Conservation (phyloP, 2,329 filamentous ascomycete species). For the Colletotrichum camelliae region DNA sequence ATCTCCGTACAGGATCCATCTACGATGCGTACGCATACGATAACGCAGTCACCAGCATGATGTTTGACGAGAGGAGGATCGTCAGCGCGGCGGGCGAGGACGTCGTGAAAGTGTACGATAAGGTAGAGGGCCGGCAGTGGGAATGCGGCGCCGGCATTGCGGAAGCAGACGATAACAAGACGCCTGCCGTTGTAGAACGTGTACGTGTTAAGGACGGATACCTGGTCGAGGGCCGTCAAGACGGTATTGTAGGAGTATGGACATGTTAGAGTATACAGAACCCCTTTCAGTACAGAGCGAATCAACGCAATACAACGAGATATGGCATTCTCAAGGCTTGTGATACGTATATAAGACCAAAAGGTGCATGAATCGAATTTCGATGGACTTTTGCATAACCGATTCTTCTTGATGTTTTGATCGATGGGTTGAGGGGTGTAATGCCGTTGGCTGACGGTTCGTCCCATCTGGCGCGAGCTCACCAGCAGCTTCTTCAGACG, state of each 20-base stretch:
- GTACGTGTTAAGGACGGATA: constrained; percentile 95
- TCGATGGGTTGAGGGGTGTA: background rate
- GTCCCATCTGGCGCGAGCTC: background rate
- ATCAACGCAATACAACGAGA: constrained; percentile 7
- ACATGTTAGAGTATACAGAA: constrained; percentile 58
- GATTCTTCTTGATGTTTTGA: background rate
- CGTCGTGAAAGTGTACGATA: constrained; percentile 98
- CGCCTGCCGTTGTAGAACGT: constrained; percentile 75
- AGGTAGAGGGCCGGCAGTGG: constrained; percentile 95
- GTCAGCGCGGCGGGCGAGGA: constrained; percentile 89
- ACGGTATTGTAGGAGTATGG: constrained; percentile 92
- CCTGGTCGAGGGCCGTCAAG: constrained; percentile 85
- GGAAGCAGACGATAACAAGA: constrained; percentile 69
- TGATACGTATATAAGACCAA: background rate
- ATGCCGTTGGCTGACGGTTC: background rate
- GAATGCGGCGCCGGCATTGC: constrained; percentile 86
- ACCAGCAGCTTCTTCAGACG: background rate
- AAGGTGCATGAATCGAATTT: background rate
- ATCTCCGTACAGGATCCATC: constrained; percentile 93
- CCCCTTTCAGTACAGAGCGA: constrained; percentile 15
- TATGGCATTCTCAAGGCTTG: background rate
- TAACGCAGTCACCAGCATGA: constrained; percentile 90
- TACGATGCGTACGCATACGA: constrained; percentile 97
- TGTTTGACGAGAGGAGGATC: constrained; percentile 92
- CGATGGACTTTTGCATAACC: background rate